These are phyloP conservation scores for Fagopyrum esculentum DNA, from an alignment of 148 eudicot species.

Conservation along the genomic window DNA sequence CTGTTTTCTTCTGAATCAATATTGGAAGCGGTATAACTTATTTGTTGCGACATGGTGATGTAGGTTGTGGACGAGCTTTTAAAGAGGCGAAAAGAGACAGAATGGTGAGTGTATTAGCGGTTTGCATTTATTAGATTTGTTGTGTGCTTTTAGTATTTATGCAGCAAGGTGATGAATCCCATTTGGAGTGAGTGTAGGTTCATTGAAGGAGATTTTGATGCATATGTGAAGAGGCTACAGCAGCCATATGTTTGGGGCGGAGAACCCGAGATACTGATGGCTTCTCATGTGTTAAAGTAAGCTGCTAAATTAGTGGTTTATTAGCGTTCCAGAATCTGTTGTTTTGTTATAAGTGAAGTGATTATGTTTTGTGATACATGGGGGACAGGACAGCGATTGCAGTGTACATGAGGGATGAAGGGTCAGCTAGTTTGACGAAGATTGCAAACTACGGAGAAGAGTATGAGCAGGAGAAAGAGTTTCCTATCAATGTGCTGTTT, in stretches of 20 bases:
- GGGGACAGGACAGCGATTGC: conserved; percentile 50
- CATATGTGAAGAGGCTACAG: conserved; percentile 52
- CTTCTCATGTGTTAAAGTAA: conserved; percentile 72
- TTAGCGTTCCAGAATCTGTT: not conserved
- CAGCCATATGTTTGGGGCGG: conserved; percentile 75
- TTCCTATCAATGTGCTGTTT: conserved; percentile 50
- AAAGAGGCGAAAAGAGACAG: conserved; percentile 64
- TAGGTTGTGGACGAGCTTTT: conserved; percentile 79
- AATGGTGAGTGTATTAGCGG: conserved; percentile 33
- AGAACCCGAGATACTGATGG: conserved; percentile 69
- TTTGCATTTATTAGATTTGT: not conserved
- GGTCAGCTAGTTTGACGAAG: conserved; percentile 34
- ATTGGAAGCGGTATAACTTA: not conserved
- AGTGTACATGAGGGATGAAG: conserved; percentile 49
- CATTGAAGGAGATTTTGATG: conserved; percentile 72
- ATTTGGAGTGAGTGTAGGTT: conserved; percentile 31
- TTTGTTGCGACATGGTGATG: conserved; percentile 10
- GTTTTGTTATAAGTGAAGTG: not conserved
- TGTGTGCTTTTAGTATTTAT: not conserved
- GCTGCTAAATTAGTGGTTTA: conserved; percentile 21
- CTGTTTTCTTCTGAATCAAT: not conserved
- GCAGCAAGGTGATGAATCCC: not conserved
- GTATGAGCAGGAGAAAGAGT: conserved; percentile 36
- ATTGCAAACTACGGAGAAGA: conserved; percentile 68
- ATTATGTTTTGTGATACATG: too few species aligned